A percentile compares a stretch with the other conserved stretches of the same genome.
phyloP scores from a whole-genome alignment of 345 rosid species.

The Odontarrhena argentea region DNA sequence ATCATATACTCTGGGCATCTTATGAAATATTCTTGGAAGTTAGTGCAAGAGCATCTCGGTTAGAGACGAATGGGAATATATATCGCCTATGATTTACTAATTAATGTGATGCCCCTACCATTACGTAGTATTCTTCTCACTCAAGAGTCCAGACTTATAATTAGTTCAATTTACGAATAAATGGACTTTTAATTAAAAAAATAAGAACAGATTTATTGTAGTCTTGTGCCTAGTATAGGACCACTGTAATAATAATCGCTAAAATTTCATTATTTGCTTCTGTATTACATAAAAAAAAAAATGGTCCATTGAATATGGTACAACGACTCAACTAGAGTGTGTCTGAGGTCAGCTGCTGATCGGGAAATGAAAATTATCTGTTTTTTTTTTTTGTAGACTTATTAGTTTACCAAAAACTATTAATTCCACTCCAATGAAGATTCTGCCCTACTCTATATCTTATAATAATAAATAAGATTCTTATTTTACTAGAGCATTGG shows the following conservation, averaged over 20 bases:
- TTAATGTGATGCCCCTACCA: slow-evolving; percentile 18
- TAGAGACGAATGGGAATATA: slow-evolving; percentile 25
- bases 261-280: slow-evolving; percentile 9
- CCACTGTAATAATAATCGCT: slow-evolving; percentile 35
- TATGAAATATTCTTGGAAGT: slow-evolving; percentile 28
- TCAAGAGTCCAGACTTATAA: not conserved
- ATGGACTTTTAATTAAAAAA: not conserved
- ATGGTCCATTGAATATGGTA: slow-evolving; percentile 15
- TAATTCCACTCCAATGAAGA: not conserved
- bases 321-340: not conserved
- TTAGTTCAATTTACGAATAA: not conserved
- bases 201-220: not conserved
- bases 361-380: not conserved
- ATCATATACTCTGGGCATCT: slow-evolving; percentile 31
- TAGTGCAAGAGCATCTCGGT: slow-evolving; percentile 35
- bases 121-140: slow-evolving; percentile 19
- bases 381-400: no score
- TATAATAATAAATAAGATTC: not conserved
- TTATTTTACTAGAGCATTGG: not conserved
- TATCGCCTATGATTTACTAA: slow-evolving; percentile 9
- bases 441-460: slow-evolving; percentile 6
- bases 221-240: slow-evolving; percentile 20
- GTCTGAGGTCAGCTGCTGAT: slow-evolving; percentile 10
- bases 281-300: not conserved
- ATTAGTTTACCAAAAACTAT: not conserved